Evolutionary conservation across 2,329 filamentous ascomycete species (phyloP).

Genomic region (Pleoardoris graminearum): DNA sequence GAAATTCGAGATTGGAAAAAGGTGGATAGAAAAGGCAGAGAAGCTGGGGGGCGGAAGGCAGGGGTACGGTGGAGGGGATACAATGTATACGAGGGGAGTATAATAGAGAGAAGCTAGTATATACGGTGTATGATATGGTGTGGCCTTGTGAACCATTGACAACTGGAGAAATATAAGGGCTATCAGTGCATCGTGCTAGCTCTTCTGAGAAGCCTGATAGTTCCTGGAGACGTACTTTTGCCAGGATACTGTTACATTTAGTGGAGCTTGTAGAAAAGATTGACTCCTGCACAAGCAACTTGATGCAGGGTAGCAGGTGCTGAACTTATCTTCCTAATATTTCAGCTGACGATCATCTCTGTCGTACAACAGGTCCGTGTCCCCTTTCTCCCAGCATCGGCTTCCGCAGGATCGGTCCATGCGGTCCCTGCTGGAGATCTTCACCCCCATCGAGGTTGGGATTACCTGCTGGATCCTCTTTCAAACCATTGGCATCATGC

Average conservation of each 20-base stretch:
- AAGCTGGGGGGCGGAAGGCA: background rate
- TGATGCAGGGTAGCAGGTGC: too few relatives aligned
- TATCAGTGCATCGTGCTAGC: too few relatives aligned
- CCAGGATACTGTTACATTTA: too few relatives aligned
- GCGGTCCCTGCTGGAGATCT: conserved; percentile 8
- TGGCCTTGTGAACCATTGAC: too few relatives aligned
- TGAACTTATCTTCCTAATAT: background rate
- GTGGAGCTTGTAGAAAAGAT: too few relatives aligned
- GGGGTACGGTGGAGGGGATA: background rate
- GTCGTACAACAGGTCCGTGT: conserved; percentile 33
- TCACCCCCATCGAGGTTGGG: too few relatives aligned
- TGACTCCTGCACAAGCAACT: too few relatives aligned
- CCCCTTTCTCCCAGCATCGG: conserved; percentile 31
- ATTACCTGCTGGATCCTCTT: background rate
- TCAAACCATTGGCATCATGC: background rate
- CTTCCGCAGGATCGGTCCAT: conserved; percentile 24
- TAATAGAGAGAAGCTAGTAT: background rate
- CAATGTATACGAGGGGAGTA: background rate
- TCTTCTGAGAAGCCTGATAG: too few relatives aligned
- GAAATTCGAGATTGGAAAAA: background rate
- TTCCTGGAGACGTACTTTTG: too few relatives aligned
- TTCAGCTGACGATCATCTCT: background rate
- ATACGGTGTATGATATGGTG: background rate
- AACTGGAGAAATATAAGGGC: too few relatives aligned
- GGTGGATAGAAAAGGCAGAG: background rate